Conservation (phyloP, 495 filamentous ascomycete genomes). For the Bombardia bombarda region DNA sequence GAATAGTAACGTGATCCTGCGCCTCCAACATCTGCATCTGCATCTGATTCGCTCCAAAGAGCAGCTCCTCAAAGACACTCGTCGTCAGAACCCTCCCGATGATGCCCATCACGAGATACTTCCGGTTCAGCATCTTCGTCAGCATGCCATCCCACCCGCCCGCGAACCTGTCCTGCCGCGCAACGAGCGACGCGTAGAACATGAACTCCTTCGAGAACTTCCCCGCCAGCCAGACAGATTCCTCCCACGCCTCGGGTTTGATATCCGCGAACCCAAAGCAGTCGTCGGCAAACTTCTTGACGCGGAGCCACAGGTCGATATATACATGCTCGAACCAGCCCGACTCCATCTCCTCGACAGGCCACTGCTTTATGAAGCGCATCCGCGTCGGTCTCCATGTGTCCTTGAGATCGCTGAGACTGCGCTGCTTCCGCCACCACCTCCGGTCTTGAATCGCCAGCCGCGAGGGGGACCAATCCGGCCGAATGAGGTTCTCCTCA, state of each 20-base stretch:
- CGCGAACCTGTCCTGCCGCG: slow-evolving; percentile 24
- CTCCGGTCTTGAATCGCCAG: neutral
- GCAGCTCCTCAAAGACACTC: slow-evolving; percentile 33
- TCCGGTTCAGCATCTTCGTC: slow-evolving; percentile 20
- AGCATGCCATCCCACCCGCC: slow-evolving; percentile 37
- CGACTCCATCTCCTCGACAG: neutral
- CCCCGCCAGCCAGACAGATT: slow-evolving; percentile 8
- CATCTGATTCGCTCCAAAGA: slow-evolving; percentile 31
- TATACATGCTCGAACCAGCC: slow-evolving; percentile 17
- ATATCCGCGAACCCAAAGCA: slow-evolving; percentile 13
- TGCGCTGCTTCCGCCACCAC: neutral
- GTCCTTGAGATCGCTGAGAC: neutral
- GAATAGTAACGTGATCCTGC: slow-evolving; percentile 23
- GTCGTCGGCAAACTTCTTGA: neutral
- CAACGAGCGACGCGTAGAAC: slow-evolving; percentile 26
- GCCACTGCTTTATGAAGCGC: slow-evolving; percentile 5
- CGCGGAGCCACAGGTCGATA: slow-evolving; percentile 5
- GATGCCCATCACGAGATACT: slow-evolving; percentile 34
- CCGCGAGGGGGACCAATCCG: neutral
- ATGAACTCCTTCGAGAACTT: slow-evolving; percentile 21
- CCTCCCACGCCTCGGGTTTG: neutral
- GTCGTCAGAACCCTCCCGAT: slow-evolving; percentile 33
- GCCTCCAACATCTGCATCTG: slow-evolving; percentile 24
- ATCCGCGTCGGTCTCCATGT: slow-evolving; percentile 12
- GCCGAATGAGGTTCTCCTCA: slow-evolving; percentile 3